These are phyloP conservation scores for Infundibulicybe gibba DNA, from an alignment of 768 basidiomycete species.

Conservation along the genomic window DNA sequence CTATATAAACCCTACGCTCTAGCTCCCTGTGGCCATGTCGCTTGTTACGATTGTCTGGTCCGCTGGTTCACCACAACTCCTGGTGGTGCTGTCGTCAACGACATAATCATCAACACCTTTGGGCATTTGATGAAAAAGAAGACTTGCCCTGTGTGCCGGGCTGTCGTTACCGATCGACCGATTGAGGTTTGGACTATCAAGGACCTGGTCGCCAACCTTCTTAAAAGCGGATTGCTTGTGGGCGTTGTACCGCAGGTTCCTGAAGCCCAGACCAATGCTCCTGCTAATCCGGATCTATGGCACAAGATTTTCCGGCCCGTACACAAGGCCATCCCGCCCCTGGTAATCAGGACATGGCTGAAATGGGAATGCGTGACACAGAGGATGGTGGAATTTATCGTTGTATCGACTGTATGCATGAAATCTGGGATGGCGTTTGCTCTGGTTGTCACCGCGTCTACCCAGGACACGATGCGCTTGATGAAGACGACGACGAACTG, in stretches of 20 bases:
- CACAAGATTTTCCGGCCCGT: slow-evolving; percentile 49
- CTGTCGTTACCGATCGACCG: slow-evolving; percentile 53
- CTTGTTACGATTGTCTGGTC: slow-evolving; percentile 69
- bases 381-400: slow-evolving; percentile 79
- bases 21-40: slow-evolving; percentile 72
- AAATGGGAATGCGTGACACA: slow-evolving; percentile 63
- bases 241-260: slow-evolving; percentile 17
- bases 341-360: slow-evolving; percentile 23
- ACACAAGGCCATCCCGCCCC: not conserved
- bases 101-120: not conserved
- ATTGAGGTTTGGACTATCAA: slow-evolving; percentile 74
- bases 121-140: slow-evolving; percentile 54
- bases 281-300: slow-evolving; percentile 56
- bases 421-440: slow-evolving; percentile 71
- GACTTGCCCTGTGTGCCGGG: slow-evolving; percentile 75
- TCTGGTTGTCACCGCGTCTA: slow-evolving; percentile 58
- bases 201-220: slow-evolving; percentile 49
- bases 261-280: slow-evolving; percentile 7
- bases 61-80: slow-evolving; percentile 62
- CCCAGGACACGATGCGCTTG: slow-evolving; percentile 41
- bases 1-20: slow-evolving; percentile 72
- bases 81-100: not conserved
- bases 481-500: slow-evolving; percentile 32
- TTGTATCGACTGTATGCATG: slow-evolving; percentile 74
- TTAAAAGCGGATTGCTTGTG: slow-evolving; percentile 50